Percentiles rank a stretch among this genome's conserved stretches.
phyloP scores from a whole-genome alignment of 73 alveolate genomes.

The Tetrahymena thermophila region DNA sequence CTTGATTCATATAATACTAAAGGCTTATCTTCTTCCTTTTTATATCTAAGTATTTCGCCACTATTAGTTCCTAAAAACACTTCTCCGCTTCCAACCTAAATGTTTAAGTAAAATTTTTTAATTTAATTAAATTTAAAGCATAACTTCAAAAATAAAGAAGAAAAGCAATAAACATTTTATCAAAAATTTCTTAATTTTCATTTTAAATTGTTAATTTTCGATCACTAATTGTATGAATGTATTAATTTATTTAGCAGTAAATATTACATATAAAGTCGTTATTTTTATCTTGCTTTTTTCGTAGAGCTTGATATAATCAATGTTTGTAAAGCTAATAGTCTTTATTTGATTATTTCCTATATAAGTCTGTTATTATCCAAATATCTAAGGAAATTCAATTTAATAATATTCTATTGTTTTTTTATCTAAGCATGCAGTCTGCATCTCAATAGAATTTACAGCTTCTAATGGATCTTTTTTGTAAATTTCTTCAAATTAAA shows the following conservation, averaged over 20 bases:
- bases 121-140: no score
- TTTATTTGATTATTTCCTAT: not conserved
- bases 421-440: not conserved
- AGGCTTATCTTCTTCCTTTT: not conserved
- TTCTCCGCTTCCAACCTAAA: not conserved
- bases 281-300: not conserved
- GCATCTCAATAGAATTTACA: not conserved
- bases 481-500: not conserved
- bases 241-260: not conserved
- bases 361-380: not conserved
- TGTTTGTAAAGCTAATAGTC: not conserved
- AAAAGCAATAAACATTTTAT: not conserved
- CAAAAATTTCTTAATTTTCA: no score
- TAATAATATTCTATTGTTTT: not conserved
- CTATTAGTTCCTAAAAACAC: not conserved
- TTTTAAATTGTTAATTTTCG: not conserved
- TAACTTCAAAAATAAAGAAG: no score
- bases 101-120: not conserved
- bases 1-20: not conserved
- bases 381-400: not conserved
- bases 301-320: not conserved
- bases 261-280: not conserved
- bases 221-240: not conserved
- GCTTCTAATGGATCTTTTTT: not conserved
- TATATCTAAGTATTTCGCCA: not conserved